Conservation (phyloP, 176 grass and related monocot species). For the Bromus sterilis region DNA sequence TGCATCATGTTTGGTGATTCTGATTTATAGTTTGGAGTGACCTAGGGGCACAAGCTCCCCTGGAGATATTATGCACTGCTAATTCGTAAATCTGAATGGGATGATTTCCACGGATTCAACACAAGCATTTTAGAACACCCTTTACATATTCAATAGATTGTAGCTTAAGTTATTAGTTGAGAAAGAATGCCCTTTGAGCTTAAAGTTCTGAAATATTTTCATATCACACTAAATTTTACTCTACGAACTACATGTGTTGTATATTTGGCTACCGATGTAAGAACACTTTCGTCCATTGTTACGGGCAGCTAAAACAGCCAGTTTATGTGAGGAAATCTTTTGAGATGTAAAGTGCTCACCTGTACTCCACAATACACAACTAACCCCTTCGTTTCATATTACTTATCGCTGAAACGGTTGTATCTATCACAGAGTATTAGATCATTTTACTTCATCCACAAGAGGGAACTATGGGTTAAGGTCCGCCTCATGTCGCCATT, state of each 20-base stretch:
- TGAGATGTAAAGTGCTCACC: background rate
- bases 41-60: background rate
- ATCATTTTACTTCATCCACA: too few relatives aligned
- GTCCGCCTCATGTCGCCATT: too few relatives aligned
- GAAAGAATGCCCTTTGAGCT: background rate
- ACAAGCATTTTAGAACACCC: background rate
- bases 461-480: too few relatives aligned
- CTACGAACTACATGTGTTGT: background rate
- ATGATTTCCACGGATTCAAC: background rate
- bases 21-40: background rate
- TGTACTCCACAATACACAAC: too few relatives aligned
- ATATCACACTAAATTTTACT: background rate
- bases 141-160: background rate
- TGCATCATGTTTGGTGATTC: background rate
- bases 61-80: too few relatives aligned
- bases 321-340: background rate
- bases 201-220: background rate
- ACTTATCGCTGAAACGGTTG: too few relatives aligned
- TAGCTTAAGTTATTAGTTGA: background rate
- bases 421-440: too few relatives aligned
- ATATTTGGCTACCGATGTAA: background rate
- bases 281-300: background rate
- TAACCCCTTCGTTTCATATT: too few relatives aligned
- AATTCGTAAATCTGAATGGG: too few relatives aligned
- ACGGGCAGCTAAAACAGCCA: too few relatives aligned